A percentile compares a stretch with the other conserved stretches of the same genome.
phyloP scores from a whole-genome alignment of 441 rosid genomes.

The Monsonia emarginata region DNA sequence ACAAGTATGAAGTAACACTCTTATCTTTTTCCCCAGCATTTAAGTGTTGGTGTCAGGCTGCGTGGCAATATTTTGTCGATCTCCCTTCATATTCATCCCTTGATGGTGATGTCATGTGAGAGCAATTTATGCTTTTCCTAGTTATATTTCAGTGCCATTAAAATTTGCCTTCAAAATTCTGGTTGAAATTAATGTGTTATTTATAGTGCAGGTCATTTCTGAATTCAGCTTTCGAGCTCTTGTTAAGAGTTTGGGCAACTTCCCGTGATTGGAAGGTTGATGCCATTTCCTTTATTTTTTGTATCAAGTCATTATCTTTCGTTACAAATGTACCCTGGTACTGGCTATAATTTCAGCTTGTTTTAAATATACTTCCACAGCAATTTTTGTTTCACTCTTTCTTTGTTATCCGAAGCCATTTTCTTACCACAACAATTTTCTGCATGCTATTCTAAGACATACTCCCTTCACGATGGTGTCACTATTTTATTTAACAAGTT shows the following conservation, averaged over 20 bases:
- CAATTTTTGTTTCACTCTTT: neutral
- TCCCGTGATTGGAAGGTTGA: constrained; percentile 86
- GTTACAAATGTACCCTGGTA: neutral
- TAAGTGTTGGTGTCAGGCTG: constrained; percentile 97
- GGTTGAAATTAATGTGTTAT: constrained; percentile 21
- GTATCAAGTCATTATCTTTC: neutral
- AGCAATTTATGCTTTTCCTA: constrained; percentile 21
- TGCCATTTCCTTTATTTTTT: constrained; percentile 1
- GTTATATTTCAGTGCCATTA: constrained; percentile 17
- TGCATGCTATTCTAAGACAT: neutral
- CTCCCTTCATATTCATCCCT: constrained; percentile 52
- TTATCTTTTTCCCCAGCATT: constrained; percentile 53
- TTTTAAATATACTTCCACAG: neutral
- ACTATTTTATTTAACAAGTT: neutral
- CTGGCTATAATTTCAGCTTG: neutral
- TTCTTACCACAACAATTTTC: neutral
- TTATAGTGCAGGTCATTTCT: constrained; percentile 71
- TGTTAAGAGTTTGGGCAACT: constrained; percentile 86
- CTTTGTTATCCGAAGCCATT: neutral
- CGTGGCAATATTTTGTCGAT: constrained; percentile 55
- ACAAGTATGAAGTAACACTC: constrained; percentile 6
- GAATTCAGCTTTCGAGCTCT: constrained; percentile 90
- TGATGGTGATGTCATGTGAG: constrained; percentile 88
- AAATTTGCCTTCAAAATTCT: constrained; percentile 1
- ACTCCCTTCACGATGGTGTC: neutral